phyloP scores from a whole-genome alignment of 2,329 filamentous ascomycete species.

The Claviceps paspali region DNA sequence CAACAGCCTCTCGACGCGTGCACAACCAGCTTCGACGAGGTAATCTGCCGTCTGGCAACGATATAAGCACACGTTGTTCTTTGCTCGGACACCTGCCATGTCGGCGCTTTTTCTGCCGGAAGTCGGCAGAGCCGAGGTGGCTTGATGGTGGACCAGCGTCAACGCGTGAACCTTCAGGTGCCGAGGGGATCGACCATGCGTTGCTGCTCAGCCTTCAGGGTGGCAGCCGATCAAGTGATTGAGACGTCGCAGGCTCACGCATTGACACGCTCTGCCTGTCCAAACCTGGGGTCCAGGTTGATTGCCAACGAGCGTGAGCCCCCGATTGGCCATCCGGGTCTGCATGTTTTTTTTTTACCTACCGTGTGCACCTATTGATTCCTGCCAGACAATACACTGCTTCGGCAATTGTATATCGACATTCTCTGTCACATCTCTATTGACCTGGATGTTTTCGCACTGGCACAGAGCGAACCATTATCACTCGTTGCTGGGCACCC shows the following conservation, averaged over 20 bases:
- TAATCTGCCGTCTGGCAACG: no score
- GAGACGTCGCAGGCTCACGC: no score
- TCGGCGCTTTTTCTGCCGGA: background rate
- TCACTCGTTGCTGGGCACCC: conserved; percentile 41
- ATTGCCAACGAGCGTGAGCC: background rate
- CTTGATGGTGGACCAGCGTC: background rate
- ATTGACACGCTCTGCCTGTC: no score
- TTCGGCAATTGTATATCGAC: conserved; percentile 27
- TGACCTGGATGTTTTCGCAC: conserved; percentile 39
- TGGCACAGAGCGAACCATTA: conserved; percentile 32
- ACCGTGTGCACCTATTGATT: background rate
- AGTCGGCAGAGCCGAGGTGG: background rate
- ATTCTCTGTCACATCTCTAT: conserved; percentile 29
- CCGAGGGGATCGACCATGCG: background rate
- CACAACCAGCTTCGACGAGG: no score
- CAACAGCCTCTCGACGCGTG: no score
- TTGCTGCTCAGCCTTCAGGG: background rate
- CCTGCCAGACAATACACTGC: conserved; percentile 21
- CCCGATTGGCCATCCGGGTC: no score
- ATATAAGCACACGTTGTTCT: background rate
- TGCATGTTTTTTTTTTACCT: no score
- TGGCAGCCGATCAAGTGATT: background rate
- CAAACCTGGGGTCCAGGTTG: no score
- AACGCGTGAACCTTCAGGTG: background rate
- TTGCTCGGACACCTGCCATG: background rate